Evolutionary conservation across 768 basidiomycete genomes (phyloP).

Genomic region (Naganishia randhawae): DNA sequence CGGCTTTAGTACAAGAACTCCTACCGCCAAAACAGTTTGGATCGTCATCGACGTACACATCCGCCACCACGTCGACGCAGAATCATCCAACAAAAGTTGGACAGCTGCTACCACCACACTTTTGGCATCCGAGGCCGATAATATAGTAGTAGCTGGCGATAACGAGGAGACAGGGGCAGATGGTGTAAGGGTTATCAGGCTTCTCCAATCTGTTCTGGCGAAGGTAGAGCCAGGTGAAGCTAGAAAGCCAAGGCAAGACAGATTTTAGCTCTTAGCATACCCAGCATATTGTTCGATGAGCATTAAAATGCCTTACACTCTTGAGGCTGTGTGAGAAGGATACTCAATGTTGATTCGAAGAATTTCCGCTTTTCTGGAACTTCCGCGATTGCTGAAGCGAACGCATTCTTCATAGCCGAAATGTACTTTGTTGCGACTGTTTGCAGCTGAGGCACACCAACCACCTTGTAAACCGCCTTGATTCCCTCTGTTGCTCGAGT

Average conservation of each 20-base stretch:
- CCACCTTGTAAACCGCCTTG: not conserved
- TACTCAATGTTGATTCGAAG: not conserved
- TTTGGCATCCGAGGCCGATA: not conserved
- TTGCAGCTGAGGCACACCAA: not conserved
- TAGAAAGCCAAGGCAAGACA: not conserved
- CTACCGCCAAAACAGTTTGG: not conserved
- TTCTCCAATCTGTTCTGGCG: slow-evolving; percentile 4
- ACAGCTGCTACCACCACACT: not conserved
- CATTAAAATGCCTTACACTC: not conserved
- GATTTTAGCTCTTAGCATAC: not conserved
- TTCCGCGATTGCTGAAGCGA: not conserved
- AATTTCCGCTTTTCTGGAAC: not conserved
- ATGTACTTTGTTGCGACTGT: not conserved
- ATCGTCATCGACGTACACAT: not conserved
- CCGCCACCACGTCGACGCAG: slow-evolving; percentile 7
- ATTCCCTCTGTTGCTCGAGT: not conserved
- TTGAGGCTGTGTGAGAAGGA: not conserved
- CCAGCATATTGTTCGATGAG: not conserved
- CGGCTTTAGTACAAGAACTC: not conserved
- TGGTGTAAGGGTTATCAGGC: not conserved
- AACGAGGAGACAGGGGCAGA: not conserved
- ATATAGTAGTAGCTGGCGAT: not conserved
- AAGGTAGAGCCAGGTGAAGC: not conserved
- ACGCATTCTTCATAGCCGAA: not conserved
- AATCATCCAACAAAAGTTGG: not conserved